Evolutionary conservation across 2,329 filamentous ascomycete species (phyloP).

Genomic region (Cladophialophora carrionii): DNA sequence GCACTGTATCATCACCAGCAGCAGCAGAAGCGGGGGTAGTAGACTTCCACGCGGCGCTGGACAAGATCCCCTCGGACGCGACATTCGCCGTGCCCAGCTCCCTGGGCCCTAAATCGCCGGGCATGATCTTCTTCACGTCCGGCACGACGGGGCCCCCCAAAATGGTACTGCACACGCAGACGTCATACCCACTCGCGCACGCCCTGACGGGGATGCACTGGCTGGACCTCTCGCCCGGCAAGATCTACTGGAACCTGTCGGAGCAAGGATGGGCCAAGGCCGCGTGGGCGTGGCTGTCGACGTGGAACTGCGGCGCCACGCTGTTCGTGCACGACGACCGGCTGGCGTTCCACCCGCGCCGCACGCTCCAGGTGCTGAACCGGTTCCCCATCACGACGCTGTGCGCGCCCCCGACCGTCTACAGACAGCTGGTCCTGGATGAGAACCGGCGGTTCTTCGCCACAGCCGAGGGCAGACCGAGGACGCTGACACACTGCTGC

Average conservation of each 20-base stretch:
- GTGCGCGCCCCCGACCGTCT: slow-evolving; percentile 49
- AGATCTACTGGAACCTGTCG: slow-evolving; percentile 48
- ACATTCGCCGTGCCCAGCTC: slow-evolving; percentile 26
- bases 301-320: slow-evolving; percentile 49
- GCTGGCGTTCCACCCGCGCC: slow-evolving; percentile 42
- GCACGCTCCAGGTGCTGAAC: slow-evolving; percentile 43
- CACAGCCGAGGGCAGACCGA: slow-evolving; percentile 35
- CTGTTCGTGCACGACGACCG: slow-evolving; percentile 49
- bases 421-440: slow-evolving; percentile 47
- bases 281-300: slow-evolving; percentile 47
- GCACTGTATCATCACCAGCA: slow-evolving; percentile 12
- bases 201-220: slow-evolving; percentile 48
- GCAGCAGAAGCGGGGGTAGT: slow-evolving; percentile 29
- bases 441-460: slow-evolving; percentile 41
- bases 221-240: slow-evolving; percentile 44
- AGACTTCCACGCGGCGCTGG: slow-evolving; percentile 39
- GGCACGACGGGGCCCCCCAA: slow-evolving; percentile 49
- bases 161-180: slow-evolving; percentile 49
- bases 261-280: slow-evolving; percentile 52
- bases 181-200: slow-evolving; percentile 48
- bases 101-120: slow-evolving; percentile 41
- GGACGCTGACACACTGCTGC: slow-evolving; percentile 44
- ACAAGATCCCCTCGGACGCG: slow-evolving; percentile 37
- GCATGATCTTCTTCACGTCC: slow-evolving; percentile 48
- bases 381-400: slow-evolving; percentile 48